Evolutionary conservation across 2,329 filamentous ascomycete genomes (phyloP).

Genomic region (Talaromyces pinophilus): DNA sequence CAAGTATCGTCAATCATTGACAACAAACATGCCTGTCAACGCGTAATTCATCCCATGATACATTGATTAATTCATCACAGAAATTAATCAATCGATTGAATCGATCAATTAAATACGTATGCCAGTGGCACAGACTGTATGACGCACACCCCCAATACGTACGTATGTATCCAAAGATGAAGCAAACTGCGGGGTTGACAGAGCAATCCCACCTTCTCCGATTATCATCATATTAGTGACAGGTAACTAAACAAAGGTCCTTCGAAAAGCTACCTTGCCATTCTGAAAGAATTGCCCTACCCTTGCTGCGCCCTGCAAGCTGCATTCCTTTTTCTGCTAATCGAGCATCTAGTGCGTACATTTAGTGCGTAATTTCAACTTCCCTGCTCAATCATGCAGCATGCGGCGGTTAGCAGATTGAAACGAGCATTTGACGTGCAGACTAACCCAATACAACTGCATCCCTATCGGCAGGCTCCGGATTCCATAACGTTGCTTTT

Average conservation of each 20-base stretch:
- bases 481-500: slow-evolving; percentile 2
- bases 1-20: not conserved
- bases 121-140: slow-evolving; percentile 2
- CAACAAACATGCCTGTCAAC: not conserved
- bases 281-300: not conserved
- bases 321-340: not conserved
- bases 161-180: not conserved
- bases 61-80: not conserved
- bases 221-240: not conserved
- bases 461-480: slow-evolving; percentile 18
- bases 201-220: not conserved
- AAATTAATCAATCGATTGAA: not conserved
- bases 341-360: not conserved
- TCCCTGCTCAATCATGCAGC: slow-evolving; percentile 17
- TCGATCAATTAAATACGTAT: not conserved
- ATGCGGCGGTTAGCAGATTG: slow-evolving; percentile 16
- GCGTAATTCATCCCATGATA: not conserved
- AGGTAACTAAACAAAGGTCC: not conserved
- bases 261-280: slow-evolving; percentile 4
- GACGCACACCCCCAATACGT: not conserved
- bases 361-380: not conserved
- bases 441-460: slow-evolving; percentile 9
- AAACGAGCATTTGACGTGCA: slow-evolving; percentile 18
- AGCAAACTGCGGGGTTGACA: slow-evolving; percentile 3
- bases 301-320: not conserved